Base-by-base conservation (phyloP, 2,329 filamentous ascomycete species). In the Apiospora pterosperma region DNA sequence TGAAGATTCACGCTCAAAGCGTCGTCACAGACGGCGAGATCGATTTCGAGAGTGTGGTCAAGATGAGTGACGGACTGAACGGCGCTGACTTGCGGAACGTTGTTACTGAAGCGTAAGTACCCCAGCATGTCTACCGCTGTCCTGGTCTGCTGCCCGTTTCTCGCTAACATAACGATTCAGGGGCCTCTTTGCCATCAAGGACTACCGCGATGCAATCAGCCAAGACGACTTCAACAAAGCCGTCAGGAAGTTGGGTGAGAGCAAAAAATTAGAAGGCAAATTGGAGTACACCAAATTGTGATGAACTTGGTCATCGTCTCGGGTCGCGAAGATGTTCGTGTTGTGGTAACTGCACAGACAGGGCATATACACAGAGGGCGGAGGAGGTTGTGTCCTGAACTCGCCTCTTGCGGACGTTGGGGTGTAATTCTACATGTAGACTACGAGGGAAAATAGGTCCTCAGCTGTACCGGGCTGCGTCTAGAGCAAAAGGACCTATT, bases 171-270 rank as follows among this genome's bases (percentile, higher is more conserved):
- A 61, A 6, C 61, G 59, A 3, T 68, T 61, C 67, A 96, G 93
- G 70, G 96, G 96, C 68, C 82, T 99, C 42, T 98, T 97, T 78
- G 94, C 96, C 52, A 99, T 99, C 86, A 98, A 98, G 80, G 96
- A 97, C 76, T 97, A 98, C 78, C 86, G 96, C 67, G 96, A 99
- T 73, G 89, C 93, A 14, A 92, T 99, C 80, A 98, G 92, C 81
- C 96, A 99, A 78, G 96, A 99, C 74, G 96, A 99, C 76, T 97
- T 98, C 88, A 99, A 97, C 84, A 97, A 97, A 82, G 96, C 96
- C 4, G 96, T 99, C 63, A 90, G 96, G 71, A 99, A 99, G 87
- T 91, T 99, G 71, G 93, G 92, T 19, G 96, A 99, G 80, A 86
- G 92, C 67, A 99, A 99, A 92, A 99, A 99, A 82, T 81, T 99